Base-by-base conservation (phyloP, 129 eudicot genomes). In the Logfia minima region DNA sequence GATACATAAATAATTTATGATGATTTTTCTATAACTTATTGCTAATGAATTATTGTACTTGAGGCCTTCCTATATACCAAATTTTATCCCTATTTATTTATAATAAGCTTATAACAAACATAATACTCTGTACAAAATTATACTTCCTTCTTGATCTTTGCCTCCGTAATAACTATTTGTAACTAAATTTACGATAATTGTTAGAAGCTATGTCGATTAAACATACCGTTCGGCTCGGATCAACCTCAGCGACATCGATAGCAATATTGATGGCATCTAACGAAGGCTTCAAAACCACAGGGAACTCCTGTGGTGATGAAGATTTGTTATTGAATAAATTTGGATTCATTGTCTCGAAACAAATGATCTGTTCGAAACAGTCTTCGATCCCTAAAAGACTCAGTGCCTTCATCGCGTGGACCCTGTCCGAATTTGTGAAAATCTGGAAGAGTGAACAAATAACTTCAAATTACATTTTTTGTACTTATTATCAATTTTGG, bases 341-440 rank as follows among this genome's bases (percentile, higher is more conserved):
- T 0, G 96, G 93, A 51, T 94, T 94, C 89, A 94, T 86, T 0
- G 93, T 94, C 82, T 94, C 98, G 74, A 94, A 94, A 63, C 97
- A 91, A 28, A 94, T 88, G 68, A 94, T 86, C 67, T 87, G 88
- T 35, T 94, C 96, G 65, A 94, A 91, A 45, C 98, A 94, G 56
- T 94, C 97, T 1, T 77, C 75, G 18, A 94, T 84, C 68, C 96
- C 97, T 0, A 94, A 84, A 21, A 92, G 96, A 76, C 79, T 86
- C 76, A 94, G 79, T 28, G 84, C 96, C 83, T 89, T 94, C 41
- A 53, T 85, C n/a, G 98, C 97, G 35, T 94, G 98, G n/a, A 75
- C 71, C 31, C 82, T 56, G 55, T 94, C 98, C 16, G 98, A 94
- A 77, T 94, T 94, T 7, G 98, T 94, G 59, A 94, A 94, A 48